These are phyloP conservation scores for Emmonsiellopsis sp. DNA, from an alignment of 2,329 filamentous ascomycete species.

Conservation along the genomic window DNA sequence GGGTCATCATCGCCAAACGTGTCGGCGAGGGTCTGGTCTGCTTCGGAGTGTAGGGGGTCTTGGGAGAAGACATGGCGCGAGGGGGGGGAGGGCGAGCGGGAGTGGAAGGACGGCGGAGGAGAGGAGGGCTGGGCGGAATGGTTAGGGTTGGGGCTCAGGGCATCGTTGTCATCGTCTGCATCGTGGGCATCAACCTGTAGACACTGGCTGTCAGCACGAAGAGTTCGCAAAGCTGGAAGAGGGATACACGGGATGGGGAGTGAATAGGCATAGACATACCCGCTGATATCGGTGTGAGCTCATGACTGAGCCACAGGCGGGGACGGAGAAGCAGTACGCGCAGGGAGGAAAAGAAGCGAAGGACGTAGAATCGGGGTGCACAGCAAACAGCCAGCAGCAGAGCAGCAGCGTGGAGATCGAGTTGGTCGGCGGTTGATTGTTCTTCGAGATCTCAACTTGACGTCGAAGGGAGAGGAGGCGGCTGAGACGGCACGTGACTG, in stretches of 20 bases:
- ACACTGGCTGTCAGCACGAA: slow-evolving; percentile 3
- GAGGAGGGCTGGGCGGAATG: slow-evolving; percentile 27
- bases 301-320: slow-evolving; percentile 24
- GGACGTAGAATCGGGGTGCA: background rate
- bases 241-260: slow-evolving; percentile 3
- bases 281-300: slow-evolving; percentile 41
- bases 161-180: slow-evolving; percentile 27
- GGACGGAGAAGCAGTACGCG: slow-evolving; percentile 7
- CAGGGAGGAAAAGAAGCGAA: slow-evolving; percentile 11
- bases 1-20: slow-evolving; percentile 81
- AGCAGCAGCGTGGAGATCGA: background rate
- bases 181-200: slow-evolving; percentile 35
- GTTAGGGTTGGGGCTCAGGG: slow-evolving; percentile 20
- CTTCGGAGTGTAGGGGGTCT: slow-evolving; percentile 44
- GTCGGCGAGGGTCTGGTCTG: slow-evolving; percentile 77
- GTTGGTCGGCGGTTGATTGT: too few species aligned
- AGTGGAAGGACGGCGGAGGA: slow-evolving; percentile 72
- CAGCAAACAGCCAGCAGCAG: background rate
- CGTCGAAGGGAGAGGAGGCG: too few species aligned
- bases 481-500: too few species aligned
- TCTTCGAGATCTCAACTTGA: too few species aligned
- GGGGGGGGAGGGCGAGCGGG: slow-evolving; percentile 61
- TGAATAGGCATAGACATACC: slow-evolving; percentile 26
- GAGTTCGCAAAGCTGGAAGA: background rate
- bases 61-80: slow-evolving; percentile 40